Percentiles rank a stretch among this genome's conserved stretches.
Evolutionary conservation across 2,329 filamentous ascomycete species (phyloP).

Genomic region (Penicillium rolfsii): DNA sequence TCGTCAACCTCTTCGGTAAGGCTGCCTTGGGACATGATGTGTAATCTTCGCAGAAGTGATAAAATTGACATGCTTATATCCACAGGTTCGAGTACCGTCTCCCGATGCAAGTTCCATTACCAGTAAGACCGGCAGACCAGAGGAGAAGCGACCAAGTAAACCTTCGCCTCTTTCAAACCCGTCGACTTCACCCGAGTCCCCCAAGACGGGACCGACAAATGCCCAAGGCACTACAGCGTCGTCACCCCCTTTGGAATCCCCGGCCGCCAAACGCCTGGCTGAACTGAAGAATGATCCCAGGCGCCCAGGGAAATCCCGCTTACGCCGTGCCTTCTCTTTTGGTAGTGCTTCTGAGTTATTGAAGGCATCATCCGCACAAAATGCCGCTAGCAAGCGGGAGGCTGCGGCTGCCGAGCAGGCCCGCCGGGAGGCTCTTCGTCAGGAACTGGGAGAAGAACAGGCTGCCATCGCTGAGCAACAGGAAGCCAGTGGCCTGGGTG

Average conservation of each 20-base stretch:
- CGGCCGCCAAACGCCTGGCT: slow-evolving; percentile 80
- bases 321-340: slow-evolving; percentile 93
- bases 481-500: slow-evolving; percentile 88
- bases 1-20: slow-evolving; percentile 70
- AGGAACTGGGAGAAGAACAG: slow-evolving; percentile 83
- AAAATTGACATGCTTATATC: slow-evolving; percentile 3
- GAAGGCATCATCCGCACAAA: slow-evolving; percentile 67
- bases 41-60: neutral
- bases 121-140: slow-evolving; percentile 57
- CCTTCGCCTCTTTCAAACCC: slow-evolving; percentile 77
- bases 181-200: slow-evolving; percentile 49
- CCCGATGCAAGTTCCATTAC: slow-evolving; percentile 28
- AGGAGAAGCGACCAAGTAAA: slow-evolving; percentile 68
- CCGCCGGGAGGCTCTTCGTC: slow-evolving; percentile 66
- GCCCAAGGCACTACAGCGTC: slow-evolving; percentile 34
- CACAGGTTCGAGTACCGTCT: slow-evolving; percentile 29
- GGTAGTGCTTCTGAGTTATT: slow-evolving; percentile 90
- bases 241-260: slow-evolving; percentile 55
- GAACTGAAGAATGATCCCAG: slow-evolving; percentile 81
- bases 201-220: slow-evolving; percentile 30
- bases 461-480: slow-evolving; percentile 88
- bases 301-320: slow-evolving; percentile 79
- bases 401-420: slow-evolving; percentile 58
- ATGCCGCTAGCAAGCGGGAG: slow-evolving; percentile 52
- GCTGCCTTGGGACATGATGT: neutral